Percentiles rank a stretch among this genome's conserved stretches.
phyloP scores from a whole-genome alignment of 257 asterid species.

The Ocimum tenuiflorum region DNA sequence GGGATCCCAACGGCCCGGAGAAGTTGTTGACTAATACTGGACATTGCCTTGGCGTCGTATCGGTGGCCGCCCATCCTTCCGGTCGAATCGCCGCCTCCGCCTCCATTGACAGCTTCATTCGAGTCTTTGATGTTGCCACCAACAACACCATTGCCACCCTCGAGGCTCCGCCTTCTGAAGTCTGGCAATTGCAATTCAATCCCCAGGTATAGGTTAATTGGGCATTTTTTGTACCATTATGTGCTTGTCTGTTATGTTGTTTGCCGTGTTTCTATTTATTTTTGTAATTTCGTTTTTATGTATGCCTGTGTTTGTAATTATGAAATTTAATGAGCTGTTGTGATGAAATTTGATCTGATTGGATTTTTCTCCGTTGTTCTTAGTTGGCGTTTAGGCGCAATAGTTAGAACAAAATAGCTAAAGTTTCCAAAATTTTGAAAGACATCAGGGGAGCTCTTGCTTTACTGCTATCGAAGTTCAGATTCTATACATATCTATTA shows the following conservation, averaged over 20 bases:
- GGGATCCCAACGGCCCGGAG: slow-evolving; percentile 57
- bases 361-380: background rate
- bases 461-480: background rate
- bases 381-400: background rate
- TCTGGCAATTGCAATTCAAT: slow-evolving; percentile 88
- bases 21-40: slow-evolving; percentile 63
- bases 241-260: background rate
- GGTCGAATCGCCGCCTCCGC: slow-evolving; percentile 93
- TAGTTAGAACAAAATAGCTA: background rate
- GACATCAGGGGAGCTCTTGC: background rate
- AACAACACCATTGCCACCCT: slow-evolving; percentile 78
- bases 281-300: background rate
- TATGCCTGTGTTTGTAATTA: background rate
- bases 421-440: background rate
- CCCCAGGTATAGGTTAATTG: slow-evolving; percentile 46
- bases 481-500: background rate
- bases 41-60: slow-evolving; percentile 91
- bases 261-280: background rate
- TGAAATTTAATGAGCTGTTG: background rate
- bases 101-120: slow-evolving; percentile 79
- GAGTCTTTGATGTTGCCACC: slow-evolving; percentile 77
- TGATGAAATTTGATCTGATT: slow-evolving; percentile 6
- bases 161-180: slow-evolving; percentile 97
- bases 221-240: background rate
- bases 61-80: slow-evolving; percentile 87